Evolutionary conservation across 108 stramenopile genomes (phyloP).

Genomic region (Fragilariopsis cylindrus): DNA sequence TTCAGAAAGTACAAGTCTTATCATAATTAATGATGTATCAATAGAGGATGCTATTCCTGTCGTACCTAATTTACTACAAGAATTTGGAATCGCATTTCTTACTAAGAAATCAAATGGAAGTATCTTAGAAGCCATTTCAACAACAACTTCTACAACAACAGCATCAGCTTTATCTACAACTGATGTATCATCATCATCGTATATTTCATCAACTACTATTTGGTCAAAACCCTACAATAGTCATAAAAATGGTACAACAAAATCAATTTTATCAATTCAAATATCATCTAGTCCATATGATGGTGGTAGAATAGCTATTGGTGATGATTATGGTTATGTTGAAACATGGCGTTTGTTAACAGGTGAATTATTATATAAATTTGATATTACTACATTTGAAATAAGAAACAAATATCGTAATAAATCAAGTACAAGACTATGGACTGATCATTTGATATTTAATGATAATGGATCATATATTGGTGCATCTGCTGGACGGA

Average conservation of each 20-base stretch:
- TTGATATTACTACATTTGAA: neutral
- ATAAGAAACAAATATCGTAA: neutral
- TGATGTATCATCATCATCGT: neutral
- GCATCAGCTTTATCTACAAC: too few species aligned
- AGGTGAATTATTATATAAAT: neutral
- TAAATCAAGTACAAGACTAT: neutral
- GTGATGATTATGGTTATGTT: slow-evolving; percentile 11
- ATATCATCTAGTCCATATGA: neutral
- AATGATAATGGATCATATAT: neutral
- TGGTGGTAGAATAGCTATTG: slow-evolving; percentile 9
- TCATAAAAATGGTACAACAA: neutral
- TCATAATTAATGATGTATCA: neutral
- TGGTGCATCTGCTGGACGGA: slow-evolving; percentile 9
- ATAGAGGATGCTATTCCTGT: slow-evolving; percentile 6
- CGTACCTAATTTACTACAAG: neutral
- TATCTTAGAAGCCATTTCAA: neutral
- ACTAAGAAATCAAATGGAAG: neutral
- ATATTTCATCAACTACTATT: neutral
- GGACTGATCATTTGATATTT: neutral
- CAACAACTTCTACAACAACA: neutral
- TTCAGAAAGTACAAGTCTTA: neutral
- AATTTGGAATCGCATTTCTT: neutral
- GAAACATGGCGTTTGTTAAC: neutral
- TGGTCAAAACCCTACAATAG: slow-evolving; percentile 2
- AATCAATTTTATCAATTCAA: neutral